These are phyloP conservation scores for Ettlia oleoabundans DNA, from an alignment of 139 green algal genomes.

Conservation along the genomic window DNA sequence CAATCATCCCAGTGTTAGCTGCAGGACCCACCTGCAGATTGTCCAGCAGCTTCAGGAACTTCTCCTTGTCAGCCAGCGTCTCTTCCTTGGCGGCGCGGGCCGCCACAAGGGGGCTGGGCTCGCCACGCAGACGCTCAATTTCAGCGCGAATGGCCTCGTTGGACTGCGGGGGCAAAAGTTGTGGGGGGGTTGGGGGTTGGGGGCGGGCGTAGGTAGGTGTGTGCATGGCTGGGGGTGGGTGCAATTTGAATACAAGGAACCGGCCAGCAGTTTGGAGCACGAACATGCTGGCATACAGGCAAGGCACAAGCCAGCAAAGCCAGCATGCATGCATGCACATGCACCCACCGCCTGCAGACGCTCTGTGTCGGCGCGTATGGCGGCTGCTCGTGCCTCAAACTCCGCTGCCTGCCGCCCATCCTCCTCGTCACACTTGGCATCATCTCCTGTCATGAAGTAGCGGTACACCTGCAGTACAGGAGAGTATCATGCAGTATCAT, in stretches of 20 bases:
- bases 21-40: constrained; percentile 72
- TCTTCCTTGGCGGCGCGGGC: constrained; percentile 54
- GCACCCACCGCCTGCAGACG: constrained; percentile 32
- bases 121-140: constrained; percentile 57
- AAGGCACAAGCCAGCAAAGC: neutral
- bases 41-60: constrained; percentile 73
- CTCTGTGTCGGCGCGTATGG: constrained; percentile 33
- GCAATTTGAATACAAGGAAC: neutral
- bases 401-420: constrained; percentile 67
- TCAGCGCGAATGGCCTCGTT: constrained; percentile 54
- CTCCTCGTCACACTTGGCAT: constrained; percentile 63
- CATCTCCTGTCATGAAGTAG: constrained; percentile 83
- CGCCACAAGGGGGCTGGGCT: constrained; percentile 69
- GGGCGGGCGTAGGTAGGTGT: neutral
- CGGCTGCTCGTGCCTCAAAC: constrained; percentile 52
- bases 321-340: neutral
- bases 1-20: too few species aligned
- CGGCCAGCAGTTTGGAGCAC: neutral
- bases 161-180: constrained; percentile 35
- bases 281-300: neutral
- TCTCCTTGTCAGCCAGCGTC: constrained; percentile 60
- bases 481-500: neutral
- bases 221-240: neutral
- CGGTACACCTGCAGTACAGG: constrained; percentile 59
- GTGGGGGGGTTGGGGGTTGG: neutral